Conservation (phyloP, 495 filamentous ascomycete species). For the Aspergillus sparsus region DNA sequence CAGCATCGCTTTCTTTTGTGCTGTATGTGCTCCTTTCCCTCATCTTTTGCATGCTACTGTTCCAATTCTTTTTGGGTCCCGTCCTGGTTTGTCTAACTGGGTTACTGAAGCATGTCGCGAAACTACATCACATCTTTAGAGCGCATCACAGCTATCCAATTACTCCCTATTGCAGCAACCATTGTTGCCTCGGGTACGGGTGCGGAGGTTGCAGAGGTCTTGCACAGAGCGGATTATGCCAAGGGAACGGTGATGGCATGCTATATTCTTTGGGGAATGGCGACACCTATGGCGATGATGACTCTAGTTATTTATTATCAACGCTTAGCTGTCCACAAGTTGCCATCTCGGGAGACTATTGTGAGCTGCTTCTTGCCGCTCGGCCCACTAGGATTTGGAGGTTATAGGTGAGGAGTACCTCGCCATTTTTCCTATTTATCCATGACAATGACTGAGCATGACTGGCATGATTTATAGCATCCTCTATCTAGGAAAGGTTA, state of each 20-base stretch:
- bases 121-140: conserved; percentile 40
- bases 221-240: conserved; percentile 28
- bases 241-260: conserved; percentile 44
- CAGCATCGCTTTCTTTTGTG: conserved; percentile 43
- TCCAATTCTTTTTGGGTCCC: neutral
- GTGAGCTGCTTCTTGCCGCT: conserved; percentile 50
- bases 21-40: conserved; percentile 30
- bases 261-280: conserved; percentile 50
- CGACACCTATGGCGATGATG: conserved; percentile 42
- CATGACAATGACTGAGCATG: neutral
- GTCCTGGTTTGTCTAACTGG: too few species aligned
- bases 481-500: conserved; percentile 45
- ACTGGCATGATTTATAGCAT: conserved; percentile 25
- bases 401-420: conserved; percentile 34
- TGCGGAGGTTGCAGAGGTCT: conserved; percentile 38
- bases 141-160: conserved; percentile 46
- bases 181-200: conserved; percentile 50
- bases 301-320: conserved; percentile 53
- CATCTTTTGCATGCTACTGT: neutral
- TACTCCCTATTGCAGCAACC: conserved; percentile 49
- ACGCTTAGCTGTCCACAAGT: conserved; percentile 45
- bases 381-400: conserved; percentile 50
- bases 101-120: conserved; percentile 35
- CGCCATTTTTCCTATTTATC: neutral
- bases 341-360: conserved; percentile 47